A percentile compares a stretch with the other conserved stretches of the same genome.
These are phyloP conservation scores for Cladosporium austrohemisphaericum DNA, from an alignment of 2,329 filamentous ascomycete genomes.

Conservation along the genomic window DNA sequence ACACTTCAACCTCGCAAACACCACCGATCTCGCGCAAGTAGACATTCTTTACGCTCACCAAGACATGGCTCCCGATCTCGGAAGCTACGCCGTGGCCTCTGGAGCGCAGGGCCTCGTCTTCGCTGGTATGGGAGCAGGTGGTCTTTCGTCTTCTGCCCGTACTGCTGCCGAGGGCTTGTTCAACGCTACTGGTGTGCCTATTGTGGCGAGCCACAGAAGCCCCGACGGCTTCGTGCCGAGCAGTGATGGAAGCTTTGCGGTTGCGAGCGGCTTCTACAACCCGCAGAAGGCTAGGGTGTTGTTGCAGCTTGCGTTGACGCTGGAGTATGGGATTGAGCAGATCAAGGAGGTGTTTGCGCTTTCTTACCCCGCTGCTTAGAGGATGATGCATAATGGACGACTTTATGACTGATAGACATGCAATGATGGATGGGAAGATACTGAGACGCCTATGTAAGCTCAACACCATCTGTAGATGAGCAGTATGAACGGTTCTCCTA, in stretches of 20 bases:
- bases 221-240: conserved; percentile 51
- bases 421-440: too few relatives aligned
- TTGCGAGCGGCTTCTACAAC: conserved; percentile 52
- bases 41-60: conserved; percentile 57
- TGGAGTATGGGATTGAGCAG: conserved; percentile 40
- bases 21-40: conserved; percentile 48
- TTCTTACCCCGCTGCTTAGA: conserved; percentile 15
- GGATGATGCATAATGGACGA: not conserved
- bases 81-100: conserved; percentile 46
- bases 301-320: conserved; percentile 39
- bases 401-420: too few relatives aligned
- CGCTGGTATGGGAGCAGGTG: conserved; percentile 54
- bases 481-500: not conserved
- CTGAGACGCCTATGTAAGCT: too few relatives aligned
- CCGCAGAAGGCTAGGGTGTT: conserved; percentile 55
- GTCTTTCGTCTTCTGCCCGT: conserved; percentile 41
- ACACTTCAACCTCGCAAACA: conserved; percentile 40
- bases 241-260: conserved; percentile 26
- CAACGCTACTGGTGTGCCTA: conserved; percentile 45
- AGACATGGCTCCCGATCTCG: conserved; percentile 43
- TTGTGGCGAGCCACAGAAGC: conserved; percentile 52
- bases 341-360: conserved; percentile 36
- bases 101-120: conserved; percentile 55
- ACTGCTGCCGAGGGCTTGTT: conserved; percentile 44
- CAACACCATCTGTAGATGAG: too few relatives aligned